Evolutionary conservation across 2,329 filamentous ascomycete species (phyloP).

Genomic region (Emmonsia crescens): DNA sequence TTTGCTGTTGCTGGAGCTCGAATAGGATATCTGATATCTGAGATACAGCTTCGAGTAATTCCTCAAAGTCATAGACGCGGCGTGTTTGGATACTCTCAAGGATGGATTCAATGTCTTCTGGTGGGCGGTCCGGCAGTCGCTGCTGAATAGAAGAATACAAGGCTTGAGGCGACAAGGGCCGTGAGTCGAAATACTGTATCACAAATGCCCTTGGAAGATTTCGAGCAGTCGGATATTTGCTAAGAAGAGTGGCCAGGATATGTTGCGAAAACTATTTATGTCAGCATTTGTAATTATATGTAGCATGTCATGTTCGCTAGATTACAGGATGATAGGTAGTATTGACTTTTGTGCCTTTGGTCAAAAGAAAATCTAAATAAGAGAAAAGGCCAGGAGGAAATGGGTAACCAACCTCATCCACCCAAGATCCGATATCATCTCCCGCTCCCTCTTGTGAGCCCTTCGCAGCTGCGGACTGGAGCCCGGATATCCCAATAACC

Average conservation of each 20-base stretch:
- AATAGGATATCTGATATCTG: slow-evolving; percentile 12
- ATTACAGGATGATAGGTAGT: background rate
- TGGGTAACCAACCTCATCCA: background rate
- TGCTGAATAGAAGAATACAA: slow-evolving; percentile 7
- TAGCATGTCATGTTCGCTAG: background rate
- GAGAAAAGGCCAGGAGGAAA: background rate
- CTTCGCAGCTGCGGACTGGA: background rate
- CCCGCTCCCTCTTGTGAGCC: background rate
- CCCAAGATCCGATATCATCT: slow-evolving; percentile 1
- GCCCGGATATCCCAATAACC: slow-evolving; percentile 10
- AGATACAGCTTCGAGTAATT: slow-evolving; percentile 11
- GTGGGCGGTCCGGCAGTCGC: slow-evolving; percentile 6
- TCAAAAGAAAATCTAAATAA: background rate
- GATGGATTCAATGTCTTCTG: slow-evolving; percentile 5
- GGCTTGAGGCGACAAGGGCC: background rate
- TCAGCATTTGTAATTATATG: background rate
- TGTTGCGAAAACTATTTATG: background rate
- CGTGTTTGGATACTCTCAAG: slow-evolving; percentile 9
- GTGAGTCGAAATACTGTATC: slow-evolving; percentile 10
- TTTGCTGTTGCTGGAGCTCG: background rate
- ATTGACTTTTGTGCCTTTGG: background rate
- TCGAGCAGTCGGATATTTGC: background rate
- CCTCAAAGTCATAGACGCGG: slow-evolving; percentile 11
- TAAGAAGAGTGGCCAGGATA: background rate
- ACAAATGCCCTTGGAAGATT: slow-evolving; percentile 8